Evolutionary conservation across 495 filamentous ascomycete species (phyloP).

Genomic region (Penicillium diatomitis): DNA sequence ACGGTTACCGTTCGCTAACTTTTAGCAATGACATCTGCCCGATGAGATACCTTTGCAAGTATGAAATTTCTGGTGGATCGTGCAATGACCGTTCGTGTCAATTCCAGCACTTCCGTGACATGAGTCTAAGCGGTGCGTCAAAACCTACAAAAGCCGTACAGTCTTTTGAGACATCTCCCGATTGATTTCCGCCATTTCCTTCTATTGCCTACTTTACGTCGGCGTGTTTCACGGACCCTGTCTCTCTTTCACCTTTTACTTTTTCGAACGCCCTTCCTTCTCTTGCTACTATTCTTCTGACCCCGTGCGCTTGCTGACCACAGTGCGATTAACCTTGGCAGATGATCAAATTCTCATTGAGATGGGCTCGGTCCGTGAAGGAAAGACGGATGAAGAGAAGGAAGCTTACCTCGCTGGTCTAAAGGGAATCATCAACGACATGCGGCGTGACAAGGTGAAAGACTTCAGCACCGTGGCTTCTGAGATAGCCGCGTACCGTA

Average conservation of each 20-base stretch:
- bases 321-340: conserved; percentile 45
- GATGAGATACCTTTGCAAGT: conserved; percentile 60
- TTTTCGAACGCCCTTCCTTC: conserved; percentile 2
- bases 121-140: conserved; percentile 75
- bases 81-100: conserved; percentile 66
- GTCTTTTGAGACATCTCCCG: conserved; percentile 1
- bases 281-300: conserved; percentile 9
- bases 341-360: conserved; percentile 83
- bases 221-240: conserved; percentile 5
- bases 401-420: conserved; percentile 66
- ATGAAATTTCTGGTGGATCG: conserved; percentile 59
- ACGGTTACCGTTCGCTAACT: conserved; percentile 80
- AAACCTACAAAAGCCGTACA: conserved; percentile 26
- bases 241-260: conserved; percentile 2
- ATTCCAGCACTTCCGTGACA: conserved; percentile 72
- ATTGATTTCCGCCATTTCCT: conserved; percentile 6
- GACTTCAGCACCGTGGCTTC: conserved; percentile 74
- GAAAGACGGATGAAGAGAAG: conserved; percentile 59
- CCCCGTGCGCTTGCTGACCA: conserved; percentile 52
- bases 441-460: conserved; percentile 64
- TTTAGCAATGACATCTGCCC: conserved; percentile 84
- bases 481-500: conserved; percentile 77
- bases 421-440: conserved; percentile 61
- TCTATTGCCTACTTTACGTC: conserved; percentile 4
- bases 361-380: conserved; percentile 64